phyloP scores from a whole-genome alignment of 768 basidiomycete genomes.

The Leucocoprinus leucothites region DNA sequence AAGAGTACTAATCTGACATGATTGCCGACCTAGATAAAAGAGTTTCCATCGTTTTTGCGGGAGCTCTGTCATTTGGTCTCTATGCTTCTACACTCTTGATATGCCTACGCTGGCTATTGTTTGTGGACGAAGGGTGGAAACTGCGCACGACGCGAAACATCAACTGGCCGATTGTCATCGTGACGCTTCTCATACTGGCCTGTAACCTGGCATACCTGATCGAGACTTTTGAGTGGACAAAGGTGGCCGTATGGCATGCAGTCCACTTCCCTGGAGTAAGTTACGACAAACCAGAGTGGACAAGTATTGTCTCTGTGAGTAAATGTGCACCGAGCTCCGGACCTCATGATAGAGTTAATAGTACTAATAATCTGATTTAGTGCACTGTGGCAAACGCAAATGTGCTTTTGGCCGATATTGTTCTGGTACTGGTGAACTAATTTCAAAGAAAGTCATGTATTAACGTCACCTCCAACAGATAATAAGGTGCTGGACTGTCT shows the following conservation, averaged over 20 bases:
- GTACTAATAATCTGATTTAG: background rate
- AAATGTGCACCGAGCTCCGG: background rate
- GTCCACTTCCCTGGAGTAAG: too few species aligned
- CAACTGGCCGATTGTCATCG: slow-evolving; percentile 4
- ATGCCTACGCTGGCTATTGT: background rate
- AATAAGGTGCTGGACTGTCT: background rate
- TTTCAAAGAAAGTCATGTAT: background rate
- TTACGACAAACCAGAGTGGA: background rate
- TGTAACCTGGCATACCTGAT: background rate
- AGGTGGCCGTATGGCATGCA: too few species aligned
- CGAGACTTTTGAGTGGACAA: background rate
- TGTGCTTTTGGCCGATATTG: background rate
- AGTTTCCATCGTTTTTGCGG: background rate
- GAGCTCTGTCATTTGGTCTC: background rate
- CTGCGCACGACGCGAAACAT: background rate
- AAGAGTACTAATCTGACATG: too few species aligned
- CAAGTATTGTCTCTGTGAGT: background rate
- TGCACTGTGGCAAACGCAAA: background rate
- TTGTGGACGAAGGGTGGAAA: background rate
- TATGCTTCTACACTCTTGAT: background rate
- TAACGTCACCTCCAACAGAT: background rate
- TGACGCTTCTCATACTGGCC: background rate
- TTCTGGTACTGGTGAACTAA: background rate
- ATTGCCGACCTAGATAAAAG: background rate
- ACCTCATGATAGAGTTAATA: background rate